Evolutionary conservation across 1,284 basidiomycete genomes (phyloP).

Genomic region (Mycosarcoma mackinlayi): DNA sequence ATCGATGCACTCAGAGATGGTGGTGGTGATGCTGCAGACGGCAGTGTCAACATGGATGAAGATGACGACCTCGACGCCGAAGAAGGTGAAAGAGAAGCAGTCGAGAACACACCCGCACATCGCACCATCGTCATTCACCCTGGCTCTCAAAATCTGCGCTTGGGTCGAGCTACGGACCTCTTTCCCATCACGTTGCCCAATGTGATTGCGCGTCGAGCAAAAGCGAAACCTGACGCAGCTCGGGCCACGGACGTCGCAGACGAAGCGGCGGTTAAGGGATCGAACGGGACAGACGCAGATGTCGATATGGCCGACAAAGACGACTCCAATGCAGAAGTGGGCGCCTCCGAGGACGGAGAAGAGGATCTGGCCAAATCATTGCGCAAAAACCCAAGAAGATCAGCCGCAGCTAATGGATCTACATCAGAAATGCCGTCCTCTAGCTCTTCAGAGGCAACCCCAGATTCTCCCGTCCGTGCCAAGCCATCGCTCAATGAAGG

Average conservation of each 20-base stretch:
- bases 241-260: background rate
- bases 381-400: constrained; percentile 30
- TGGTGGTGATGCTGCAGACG: constrained; percentile 18
- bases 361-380: constrained; percentile 1
- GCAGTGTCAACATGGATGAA: constrained; percentile 30
- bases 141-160: constrained; percentile 84
- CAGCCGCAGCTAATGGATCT: constrained; percentile 14
- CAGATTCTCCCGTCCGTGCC: background rate
- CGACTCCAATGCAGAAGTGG: background rate
- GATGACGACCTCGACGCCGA: constrained; percentile 44
- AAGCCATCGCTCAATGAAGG: constrained; percentile 36
- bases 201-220: constrained; percentile 75
- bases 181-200: constrained; percentile 79
- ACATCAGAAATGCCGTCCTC: constrained; percentile 5
- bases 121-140: constrained; percentile 86
- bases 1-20: constrained; percentile 24
- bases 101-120: constrained; percentile 41
- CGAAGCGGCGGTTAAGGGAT: background rate
- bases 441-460: constrained; percentile 4
- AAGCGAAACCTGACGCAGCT: background rate
- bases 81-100: constrained; percentile 38
- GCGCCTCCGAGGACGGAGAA: background rate
- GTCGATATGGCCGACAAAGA: constrained; percentile 22
- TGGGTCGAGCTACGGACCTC: constrained; percentile 90
- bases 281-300: constrained; percentile 8